Evolutionary conservation across 75 land plant genomes (phyloP).

Genomic region (Azolla pinnata): DNA sequence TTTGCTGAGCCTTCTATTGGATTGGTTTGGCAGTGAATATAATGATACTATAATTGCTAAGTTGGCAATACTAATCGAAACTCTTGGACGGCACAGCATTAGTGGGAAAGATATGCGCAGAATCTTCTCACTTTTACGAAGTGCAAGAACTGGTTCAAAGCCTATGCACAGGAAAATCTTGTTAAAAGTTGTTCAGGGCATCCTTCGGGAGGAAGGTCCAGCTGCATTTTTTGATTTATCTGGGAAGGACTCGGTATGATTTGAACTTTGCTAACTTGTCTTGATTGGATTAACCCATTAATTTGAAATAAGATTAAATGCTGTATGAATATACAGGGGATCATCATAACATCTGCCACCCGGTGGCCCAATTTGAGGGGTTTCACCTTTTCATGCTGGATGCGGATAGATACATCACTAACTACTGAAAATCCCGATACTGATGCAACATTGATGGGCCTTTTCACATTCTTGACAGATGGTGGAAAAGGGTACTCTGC

Average conservation of each 20-base stretch:
- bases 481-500: conserved; percentile 82
- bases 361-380: conserved; percentile 87
- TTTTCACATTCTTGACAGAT: conserved; percentile 75
- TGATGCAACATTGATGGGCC: conserved; percentile 46
- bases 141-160: conserved; percentile 44
- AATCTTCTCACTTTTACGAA: conserved; percentile 78
- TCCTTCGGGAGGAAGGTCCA: conserved; percentile 88
- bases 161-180: conserved; percentile 47
- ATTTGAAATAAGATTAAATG: neutral
- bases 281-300: too few species aligned
- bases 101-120: conserved; percentile 93
- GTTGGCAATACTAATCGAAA: conserved; percentile 63
- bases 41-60: conserved; percentile 40
- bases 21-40: conserved; percentile 72
- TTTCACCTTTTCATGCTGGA: conserved; percentile 86
- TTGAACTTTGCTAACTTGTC: too few species aligned
- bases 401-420: conserved; percentile 70
- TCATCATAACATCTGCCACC: conserved; percentile 52
- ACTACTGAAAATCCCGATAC: conserved; percentile 18
- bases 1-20: conserved; percentile 71
- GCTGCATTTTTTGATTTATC: conserved; percentile 77
- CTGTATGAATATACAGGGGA: conserved; percentile 43
- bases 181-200: conserved; percentile 47
- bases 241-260: conserved; percentile 69
- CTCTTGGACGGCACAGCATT: conserved; percentile 86